These are phyloP conservation scores for Citrus australasica DNA, from an alignment of 345 rosid species.

Conservation along the genomic window DNA sequence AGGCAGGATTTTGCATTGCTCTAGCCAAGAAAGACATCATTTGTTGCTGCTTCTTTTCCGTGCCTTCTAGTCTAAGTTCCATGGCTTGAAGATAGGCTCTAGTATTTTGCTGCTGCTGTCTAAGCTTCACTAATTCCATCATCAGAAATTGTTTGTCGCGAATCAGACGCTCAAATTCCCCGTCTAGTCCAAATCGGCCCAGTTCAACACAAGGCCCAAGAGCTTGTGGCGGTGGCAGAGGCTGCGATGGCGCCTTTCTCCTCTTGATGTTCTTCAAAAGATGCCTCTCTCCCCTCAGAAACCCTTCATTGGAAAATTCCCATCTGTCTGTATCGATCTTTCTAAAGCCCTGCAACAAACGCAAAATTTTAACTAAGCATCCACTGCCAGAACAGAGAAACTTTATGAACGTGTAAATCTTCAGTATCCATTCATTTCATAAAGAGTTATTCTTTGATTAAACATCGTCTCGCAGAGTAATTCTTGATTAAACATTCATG, in stretches of 20 bases:
- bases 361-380: background rate
- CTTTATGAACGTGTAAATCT: background rate
- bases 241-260: slow-evolving; percentile 45
- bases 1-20: slow-evolving; percentile 63
- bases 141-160: slow-evolving; percentile 59
- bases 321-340: slow-evolving; percentile 80
- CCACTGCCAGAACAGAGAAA: background rate
- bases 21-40: slow-evolving; percentile 84
- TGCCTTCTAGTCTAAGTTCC: slow-evolving; percentile 63
- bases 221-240: slow-evolving; percentile 27
- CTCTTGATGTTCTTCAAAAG: slow-evolving; percentile 75
- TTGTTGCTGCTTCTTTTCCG: slow-evolving; percentile 78
- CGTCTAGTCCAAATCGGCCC: slow-evolving; percentile 43
- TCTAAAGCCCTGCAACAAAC: slow-evolving; percentile 61
- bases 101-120: slow-evolving; percentile 67
- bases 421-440: background rate
- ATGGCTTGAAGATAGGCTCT: slow-evolving; percentile 51
- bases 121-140: slow-evolving; percentile 63
- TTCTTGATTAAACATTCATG: background rate
- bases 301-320: slow-evolving; percentile 87
- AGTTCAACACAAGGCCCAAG: slow-evolving; percentile 52
- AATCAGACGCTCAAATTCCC: slow-evolving; percentile 44
- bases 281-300: slow-evolving; percentile 64
- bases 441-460: too few species aligned
- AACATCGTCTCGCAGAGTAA: background rate